These are phyloP conservation scores for Massarina eburnea DNA, from an alignment of 2,329 filamentous ascomycete species.

Conservation along the genomic window DNA sequence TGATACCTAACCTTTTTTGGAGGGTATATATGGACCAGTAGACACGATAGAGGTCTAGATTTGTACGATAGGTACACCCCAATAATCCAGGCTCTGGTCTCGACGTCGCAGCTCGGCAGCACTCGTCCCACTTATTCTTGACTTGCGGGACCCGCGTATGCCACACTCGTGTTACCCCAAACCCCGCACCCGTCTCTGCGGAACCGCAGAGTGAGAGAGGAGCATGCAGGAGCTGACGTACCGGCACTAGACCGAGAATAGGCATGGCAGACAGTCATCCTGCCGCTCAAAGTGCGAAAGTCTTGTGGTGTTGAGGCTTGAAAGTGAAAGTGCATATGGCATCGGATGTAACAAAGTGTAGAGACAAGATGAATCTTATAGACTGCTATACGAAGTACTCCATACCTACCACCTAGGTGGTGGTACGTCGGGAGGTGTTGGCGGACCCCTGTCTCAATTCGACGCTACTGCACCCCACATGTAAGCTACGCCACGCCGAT, in stretches of 20 bases:
- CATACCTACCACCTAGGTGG: no score
- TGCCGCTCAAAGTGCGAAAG: no score
- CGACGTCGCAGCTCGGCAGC: not conserved
- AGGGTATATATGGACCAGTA: not conserved
- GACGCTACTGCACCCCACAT: slow-evolving; percentile 39
- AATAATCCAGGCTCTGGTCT: not conserved
- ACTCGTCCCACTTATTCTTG: not conserved
- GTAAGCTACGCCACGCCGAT: slow-evolving; percentile 7
- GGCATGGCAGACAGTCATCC: no score
- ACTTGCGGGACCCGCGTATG: not conserved
- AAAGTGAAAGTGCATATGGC: no score
- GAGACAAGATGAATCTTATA: no score
- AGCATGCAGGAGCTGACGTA: no score
- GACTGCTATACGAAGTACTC: no score
- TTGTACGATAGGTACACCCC: not conserved
- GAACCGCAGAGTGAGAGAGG: not conserved
- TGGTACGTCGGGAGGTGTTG: no score
- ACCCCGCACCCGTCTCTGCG: slow-evolving; percentile 4
- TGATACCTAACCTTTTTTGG: not conserved
- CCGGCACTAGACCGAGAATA: no score
- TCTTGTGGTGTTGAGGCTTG: no score
- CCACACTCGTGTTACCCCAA: not conserved
- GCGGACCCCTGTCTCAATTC: slow-evolving; percentile 15
- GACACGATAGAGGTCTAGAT: no score
- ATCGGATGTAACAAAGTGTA: no score